Conservation (phyloP, 345 rosid genomes). For the Populus euphratica region DNA sequence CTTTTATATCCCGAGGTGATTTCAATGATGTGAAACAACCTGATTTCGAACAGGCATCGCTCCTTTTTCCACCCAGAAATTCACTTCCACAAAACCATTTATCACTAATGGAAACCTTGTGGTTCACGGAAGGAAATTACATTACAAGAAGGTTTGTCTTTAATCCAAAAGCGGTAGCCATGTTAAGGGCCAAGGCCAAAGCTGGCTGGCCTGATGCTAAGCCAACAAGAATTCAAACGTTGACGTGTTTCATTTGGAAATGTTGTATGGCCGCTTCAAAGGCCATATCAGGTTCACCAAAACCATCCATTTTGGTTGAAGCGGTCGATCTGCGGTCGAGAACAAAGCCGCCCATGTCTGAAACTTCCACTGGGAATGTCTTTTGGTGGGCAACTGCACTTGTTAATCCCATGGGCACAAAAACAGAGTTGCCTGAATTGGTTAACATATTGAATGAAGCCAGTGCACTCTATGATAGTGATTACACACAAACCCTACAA, state of each 20-base stretch:
- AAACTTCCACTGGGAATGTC: not conserved
- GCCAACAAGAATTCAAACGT: not conserved
- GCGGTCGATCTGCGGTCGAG: not conserved
- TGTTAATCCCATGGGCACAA: not conserved
- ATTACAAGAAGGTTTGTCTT: conserved; percentile 5
- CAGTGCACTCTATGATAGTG: not conserved
- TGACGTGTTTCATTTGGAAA: conserved; percentile 5
- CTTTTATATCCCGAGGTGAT: not conserved
- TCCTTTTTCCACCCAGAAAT: conserved; percentile 3
- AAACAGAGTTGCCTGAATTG: conserved; percentile 4
- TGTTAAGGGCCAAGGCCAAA: not conserved
- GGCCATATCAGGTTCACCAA: not conserved
- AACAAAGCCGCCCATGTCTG: not conserved
- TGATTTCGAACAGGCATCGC: not conserved
- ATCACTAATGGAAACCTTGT: conserved; percentile 1
- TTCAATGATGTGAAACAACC: not conserved
- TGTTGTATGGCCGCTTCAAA: not conserved
- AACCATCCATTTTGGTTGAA: not conserved
- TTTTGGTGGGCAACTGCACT: not conserved
- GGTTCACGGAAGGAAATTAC: conserved; percentile 7
- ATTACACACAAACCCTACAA: not conserved
- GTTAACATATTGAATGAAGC: not conserved
- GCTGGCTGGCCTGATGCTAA: not conserved
- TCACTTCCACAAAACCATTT: not conserved
- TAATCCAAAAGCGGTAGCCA: not conserved